phyloP scores from a whole-genome alignment of 495 filamentous ascomycete species.

The Rhypophila decipiens region DNA sequence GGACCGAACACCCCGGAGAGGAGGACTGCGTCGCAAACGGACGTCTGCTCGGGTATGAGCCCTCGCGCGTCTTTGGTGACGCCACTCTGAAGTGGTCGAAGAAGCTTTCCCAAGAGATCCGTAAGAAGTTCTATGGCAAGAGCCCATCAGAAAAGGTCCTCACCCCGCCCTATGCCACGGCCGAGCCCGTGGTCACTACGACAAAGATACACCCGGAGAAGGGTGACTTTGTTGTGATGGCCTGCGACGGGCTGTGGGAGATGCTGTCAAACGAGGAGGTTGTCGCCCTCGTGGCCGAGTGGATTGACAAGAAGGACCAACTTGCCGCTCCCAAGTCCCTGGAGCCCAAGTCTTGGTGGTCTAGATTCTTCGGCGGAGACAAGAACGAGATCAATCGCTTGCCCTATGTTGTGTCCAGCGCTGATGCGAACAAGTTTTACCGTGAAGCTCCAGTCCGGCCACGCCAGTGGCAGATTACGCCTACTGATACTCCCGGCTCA shows the following conservation, averaged over 20 bases:
- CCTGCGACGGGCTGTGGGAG: slow-evolving; percentile 62
- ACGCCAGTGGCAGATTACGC: slow-evolving; percentile 1
- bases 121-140: slow-evolving; percentile 42
- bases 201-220: slow-evolving; percentile 38
- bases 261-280: slow-evolving; percentile 51
- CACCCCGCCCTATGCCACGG: slow-evolving; percentile 61
- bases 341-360: too few species aligned
- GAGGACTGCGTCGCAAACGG: slow-evolving; percentile 44
- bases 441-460: slow-evolving; percentile 7
- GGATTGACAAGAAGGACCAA: slow-evolving; percentile 44
- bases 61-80: slow-evolving; percentile 61
- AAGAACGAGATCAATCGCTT: too few species aligned
- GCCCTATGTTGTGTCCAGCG: too few species aligned
- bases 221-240: slow-evolving; percentile 55
- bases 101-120: slow-evolving; percentile 35
- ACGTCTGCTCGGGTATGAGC: slow-evolving; percentile 49
- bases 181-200: slow-evolving; percentile 56
- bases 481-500: slow-evolving; percentile 6
- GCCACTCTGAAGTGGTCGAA: slow-evolving; percentile 56
- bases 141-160: slow-evolving; percentile 27
- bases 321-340: too few species aligned
- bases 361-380: too few species aligned
- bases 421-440: too few species aligned
- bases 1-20: slow-evolving; percentile 54
- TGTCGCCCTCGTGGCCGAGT: slow-evolving; percentile 50